phyloP scores from a whole-genome alignment of 805 yeast species.

The Spathaspora sp. region DNA sequence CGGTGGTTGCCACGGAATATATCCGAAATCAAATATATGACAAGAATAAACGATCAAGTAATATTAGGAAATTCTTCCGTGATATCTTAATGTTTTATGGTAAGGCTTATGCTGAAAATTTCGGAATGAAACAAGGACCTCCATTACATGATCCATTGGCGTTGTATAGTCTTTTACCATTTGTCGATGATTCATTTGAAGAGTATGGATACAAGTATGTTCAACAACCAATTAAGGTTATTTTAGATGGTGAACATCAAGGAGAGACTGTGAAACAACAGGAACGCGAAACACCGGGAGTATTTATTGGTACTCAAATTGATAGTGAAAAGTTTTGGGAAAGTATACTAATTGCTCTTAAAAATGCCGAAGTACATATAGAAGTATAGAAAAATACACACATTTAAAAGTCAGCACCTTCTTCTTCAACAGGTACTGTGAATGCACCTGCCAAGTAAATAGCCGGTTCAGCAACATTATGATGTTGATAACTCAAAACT shows the following conservation, averaged over 20 bases:
- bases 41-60: constrained; percentile 22
- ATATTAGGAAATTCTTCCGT: constrained; percentile 37
- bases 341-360: constrained; percentile 5
- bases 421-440: constrained; percentile 63
- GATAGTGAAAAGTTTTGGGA: constrained; percentile 9
- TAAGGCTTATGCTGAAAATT: constrained; percentile 10
- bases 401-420: constrained; percentile 15
- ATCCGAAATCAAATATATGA: constrained; percentile 22
- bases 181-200: constrained; percentile 21
- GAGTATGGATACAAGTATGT: constrained; percentile 21
- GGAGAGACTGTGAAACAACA: constrained; percentile 24
- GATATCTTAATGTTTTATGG: constrained; percentile 21
- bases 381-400: neutral
- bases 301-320: constrained; percentile 8
- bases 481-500: constrained; percentile 85
- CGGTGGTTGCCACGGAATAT: constrained; percentile 45
- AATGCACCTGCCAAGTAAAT: constrained; percentile 81
- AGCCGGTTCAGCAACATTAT: constrained; percentile 83
- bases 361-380: constrained; percentile 8
- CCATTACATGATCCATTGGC: constrained; percentile 83
- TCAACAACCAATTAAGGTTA: constrained; percentile 22
- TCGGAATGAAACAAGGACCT: constrained; percentile 47
- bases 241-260: constrained; percentile 22
- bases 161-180: constrained; percentile 52
- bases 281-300: neutral